Percentiles rank a stretch among this genome's conserved stretches.
phyloP scores from a whole-genome alignment of 306 rosid genomes.

The Malus asiatica region DNA sequence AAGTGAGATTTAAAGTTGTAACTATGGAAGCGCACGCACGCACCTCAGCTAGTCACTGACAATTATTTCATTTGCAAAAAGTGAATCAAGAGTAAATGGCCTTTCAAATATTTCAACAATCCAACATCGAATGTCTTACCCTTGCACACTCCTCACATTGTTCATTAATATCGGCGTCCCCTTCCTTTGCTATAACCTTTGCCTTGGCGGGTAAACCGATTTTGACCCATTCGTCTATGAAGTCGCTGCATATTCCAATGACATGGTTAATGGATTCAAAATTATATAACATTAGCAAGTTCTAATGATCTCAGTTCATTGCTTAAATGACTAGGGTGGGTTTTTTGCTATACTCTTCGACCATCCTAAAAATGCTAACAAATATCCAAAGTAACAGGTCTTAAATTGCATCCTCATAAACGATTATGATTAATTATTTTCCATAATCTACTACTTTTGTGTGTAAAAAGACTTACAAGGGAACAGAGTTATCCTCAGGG shows the following conservation, averaged over 20 bases:
- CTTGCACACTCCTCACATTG: constrained; percentile 35
- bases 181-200: constrained; percentile 23
- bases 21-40: too few relatives aligned
- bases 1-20: background rate
- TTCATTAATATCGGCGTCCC: background rate
- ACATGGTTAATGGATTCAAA: background rate
- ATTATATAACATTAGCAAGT: background rate
- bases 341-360: too few relatives aligned
- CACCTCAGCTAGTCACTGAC: too few relatives aligned
- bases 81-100: too few relatives aligned
- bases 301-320: background rate
- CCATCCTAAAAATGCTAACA: too few relatives aligned
- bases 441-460: background rate
- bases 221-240: constrained; percentile 70
- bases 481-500: constrained; percentile 40
- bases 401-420: too few relatives aligned
- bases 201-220: constrained; percentile 45
- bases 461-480: constrained; percentile 25
- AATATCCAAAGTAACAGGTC: too few relatives aligned
- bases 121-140: constrained; percentile 9
- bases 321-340: too few relatives aligned
- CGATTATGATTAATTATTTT: background rate
- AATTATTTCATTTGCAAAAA: too few relatives aligned
- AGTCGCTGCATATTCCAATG: constrained; percentile 36
- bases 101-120: too few relatives aligned